These are phyloP conservation scores for Sanghuangporus weigelae DNA, from an alignment of 1,284 basidiomycete genomes.

Conservation along the genomic window DNA sequence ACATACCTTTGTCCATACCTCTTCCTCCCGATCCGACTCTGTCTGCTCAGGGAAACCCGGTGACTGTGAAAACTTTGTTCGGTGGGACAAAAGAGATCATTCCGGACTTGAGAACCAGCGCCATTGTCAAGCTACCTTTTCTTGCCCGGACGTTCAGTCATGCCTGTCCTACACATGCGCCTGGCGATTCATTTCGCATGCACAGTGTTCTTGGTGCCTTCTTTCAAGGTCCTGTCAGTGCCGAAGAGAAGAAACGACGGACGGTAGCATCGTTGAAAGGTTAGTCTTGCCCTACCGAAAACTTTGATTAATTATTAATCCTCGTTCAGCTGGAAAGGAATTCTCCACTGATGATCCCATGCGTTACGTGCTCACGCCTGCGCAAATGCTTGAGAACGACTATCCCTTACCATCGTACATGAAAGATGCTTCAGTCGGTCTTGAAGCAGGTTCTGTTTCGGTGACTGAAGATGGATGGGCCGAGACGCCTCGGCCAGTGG, in stretches of 20 bases:
- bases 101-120: not conserved
- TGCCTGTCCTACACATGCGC: slow-evolving; percentile 85
- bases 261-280: slow-evolving; percentile 50
- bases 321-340: not conserved
- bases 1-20: slow-evolving; percentile 62
- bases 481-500: slow-evolving; percentile 58
- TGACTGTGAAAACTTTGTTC: slow-evolving; percentile 14
- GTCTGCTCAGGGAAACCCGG: not conserved
- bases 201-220: slow-evolving; percentile 81
- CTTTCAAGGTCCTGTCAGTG: slow-evolving; percentile 74
- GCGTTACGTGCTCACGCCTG: slow-evolving; percentile 63
- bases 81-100: slow-evolving; percentile 11
- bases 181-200: slow-evolving; percentile 79
- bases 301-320: not conserved
- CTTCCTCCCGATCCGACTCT: slow-evolving; percentile 27
- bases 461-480: slow-evolving; percentile 44
- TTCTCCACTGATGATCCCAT: not conserved
- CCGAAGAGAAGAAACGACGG: slow-evolving; percentile 71
- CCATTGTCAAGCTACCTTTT: slow-evolving; percentile 50
- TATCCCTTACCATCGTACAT: slow-evolving; percentile 82
- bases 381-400: slow-evolving; percentile 88
- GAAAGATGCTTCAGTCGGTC: slow-evolving; percentile 48
- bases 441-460: slow-evolving; percentile 38
- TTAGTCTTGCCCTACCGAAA: slow-evolving; percentile 15
- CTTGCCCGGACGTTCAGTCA: slow-evolving; percentile 83